phyloP scores from a whole-genome alignment of 768 basidiomycete species.

The Naganishia kalamii region DNA sequence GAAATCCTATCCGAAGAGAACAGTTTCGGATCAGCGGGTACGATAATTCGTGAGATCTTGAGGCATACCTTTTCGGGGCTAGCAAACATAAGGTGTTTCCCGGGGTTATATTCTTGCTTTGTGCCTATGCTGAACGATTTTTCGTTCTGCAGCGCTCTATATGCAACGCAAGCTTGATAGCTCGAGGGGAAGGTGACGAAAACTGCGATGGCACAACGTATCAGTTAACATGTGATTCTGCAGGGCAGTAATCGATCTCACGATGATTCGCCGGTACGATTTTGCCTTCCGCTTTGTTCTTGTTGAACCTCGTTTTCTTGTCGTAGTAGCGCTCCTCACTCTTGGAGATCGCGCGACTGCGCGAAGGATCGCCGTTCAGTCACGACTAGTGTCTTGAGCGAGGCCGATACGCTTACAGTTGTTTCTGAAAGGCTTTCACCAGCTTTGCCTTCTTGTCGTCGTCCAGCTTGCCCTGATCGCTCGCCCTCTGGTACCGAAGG shows the following conservation, averaged over 20 bases:
- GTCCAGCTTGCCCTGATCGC: not conserved
- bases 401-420: not conserved
- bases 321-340: too few relatives aligned
- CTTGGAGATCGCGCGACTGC: too few relatives aligned
- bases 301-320: too few relatives aligned
- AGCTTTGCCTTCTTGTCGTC: not conserved
- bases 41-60: not conserved
- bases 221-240: not conserved
- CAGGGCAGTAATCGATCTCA: not conserved
- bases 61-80: not conserved
- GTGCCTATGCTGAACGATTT: not conserved
- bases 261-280: not conserved
- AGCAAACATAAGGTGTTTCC: not conserved
- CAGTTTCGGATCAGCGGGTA: not conserved
- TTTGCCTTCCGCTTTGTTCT: too few relatives aligned
- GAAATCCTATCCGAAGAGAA: not conserved
- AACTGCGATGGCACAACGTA: not conserved
- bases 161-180: not conserved
- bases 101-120: not conserved
- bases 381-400: too few relatives aligned
- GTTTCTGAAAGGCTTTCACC: not conserved
- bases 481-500: not conserved
- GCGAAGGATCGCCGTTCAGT: too few relatives aligned
- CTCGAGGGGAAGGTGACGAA: not conserved
- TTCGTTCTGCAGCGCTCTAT: not conserved